These are phyloP conservation scores for Beauveria pseudobassiana DNA, from an alignment of 2,329 filamentous ascomycete genomes.

Conservation along the genomic window DNA sequence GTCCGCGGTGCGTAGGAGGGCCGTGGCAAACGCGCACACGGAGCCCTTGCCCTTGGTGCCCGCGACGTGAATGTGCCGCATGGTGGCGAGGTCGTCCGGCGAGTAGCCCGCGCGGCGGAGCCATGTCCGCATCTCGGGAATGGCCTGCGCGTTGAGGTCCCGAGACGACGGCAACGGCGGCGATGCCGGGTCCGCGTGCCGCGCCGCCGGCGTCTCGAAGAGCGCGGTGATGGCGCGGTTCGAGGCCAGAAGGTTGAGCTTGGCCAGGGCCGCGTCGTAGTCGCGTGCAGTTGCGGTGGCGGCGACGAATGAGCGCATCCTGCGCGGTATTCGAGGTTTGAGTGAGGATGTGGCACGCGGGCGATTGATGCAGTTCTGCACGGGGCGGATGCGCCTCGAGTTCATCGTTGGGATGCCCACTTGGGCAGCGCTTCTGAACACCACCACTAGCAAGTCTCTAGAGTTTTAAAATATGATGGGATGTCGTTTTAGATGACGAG, in stretches of 20 bases:
- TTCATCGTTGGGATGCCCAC: not conserved
- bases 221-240: constrained; percentile 60
- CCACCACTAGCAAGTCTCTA: not conserved
- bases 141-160: constrained; percentile 60
- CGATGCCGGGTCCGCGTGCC: constrained; percentile 16
- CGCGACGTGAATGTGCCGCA: constrained; percentile 68
- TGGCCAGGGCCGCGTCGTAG: constrained; percentile 61
- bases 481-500: not conserved
- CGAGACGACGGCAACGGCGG: not conserved
- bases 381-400: not conserved
- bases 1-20: constrained; percentile 53
- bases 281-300: constrained; percentile 21
- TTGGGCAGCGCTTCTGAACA: not conserved
- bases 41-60: constrained; percentile 95
- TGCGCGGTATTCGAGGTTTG: not conserved
- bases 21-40: constrained; percentile 75
- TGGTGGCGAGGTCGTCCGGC: constrained; percentile 32
- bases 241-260: constrained; percentile 69
- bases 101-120: constrained; percentile 67
- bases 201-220: constrained; percentile 32
- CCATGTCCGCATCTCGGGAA: constrained; percentile 79
- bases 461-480: not conserved
- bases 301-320: not conserved
- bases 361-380: not conserved
- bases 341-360: not conserved